Evolutionary conservation across 345 rosid species (phyloP), one percentile per base, ranked within the genome.

Genomic region (Ceriops decandra): DNA sequence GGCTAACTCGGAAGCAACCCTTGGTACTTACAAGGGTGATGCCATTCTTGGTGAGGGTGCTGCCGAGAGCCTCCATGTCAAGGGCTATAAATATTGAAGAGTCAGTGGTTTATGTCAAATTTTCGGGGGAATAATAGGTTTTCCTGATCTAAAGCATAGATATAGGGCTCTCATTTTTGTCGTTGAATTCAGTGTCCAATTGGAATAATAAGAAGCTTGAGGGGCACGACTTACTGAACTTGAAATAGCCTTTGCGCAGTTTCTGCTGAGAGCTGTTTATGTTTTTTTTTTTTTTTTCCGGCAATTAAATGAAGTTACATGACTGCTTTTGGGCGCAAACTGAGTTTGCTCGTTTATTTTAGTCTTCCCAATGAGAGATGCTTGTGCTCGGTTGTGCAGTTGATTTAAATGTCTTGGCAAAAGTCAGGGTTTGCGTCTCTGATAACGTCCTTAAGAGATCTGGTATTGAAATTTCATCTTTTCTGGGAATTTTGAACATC

Each of bases 1-100:
- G 83, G 97, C 99, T 32, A 95, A 95, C 85, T 91, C 96, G 0
- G 89, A 88, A 71, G 99, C 99, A 5, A 91, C 96, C 20, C 90
- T 91, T 0, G 97, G 97, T 38, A 73, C 65, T 0, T 93, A 93
- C 83, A 79, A 91, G 85, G 98, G 98, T 17, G 88, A 85, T 76
- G 93, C 91, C 5, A 53, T 71, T 59, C 87, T 83, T 3, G 88
- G 82, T 11, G 97, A 88, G 74, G 97, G 98, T 17, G 97, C 98
- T 0, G 68, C 88, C 0, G 96, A 93, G 85, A 87, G 91, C 68
- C 97, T 93, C 57, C 97, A 93, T 64, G 98, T 91, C 59, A 88
- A 88, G 85, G 90, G 83, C 79, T 95, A 95, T 87, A 91, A 87
- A 68, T 95, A 95, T 83, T 95, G 72, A 84, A 28, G 35, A 35